Percentiles rank a stretch among this genome's conserved stretches.
Evolutionary conservation across 768 basidiomycete species (phyloP).

Genomic region (Austroboletus eburneus): DNA sequence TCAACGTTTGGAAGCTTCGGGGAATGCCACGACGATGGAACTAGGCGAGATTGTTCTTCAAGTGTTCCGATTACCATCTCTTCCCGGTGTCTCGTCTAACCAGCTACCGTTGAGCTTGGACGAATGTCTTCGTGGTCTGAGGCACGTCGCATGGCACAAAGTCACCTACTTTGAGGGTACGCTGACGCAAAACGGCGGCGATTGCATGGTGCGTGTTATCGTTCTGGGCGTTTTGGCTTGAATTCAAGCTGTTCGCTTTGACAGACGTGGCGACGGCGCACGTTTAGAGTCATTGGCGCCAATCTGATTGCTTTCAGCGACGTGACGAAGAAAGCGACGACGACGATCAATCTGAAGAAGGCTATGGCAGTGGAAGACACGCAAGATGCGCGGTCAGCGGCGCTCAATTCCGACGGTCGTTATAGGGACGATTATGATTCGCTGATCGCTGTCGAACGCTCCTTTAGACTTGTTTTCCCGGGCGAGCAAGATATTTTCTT

Average conservation of each 20-base stretch:
- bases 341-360: conserved; percentile 88
- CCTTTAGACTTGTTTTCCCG: conserved; percentile 81
- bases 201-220: conserved; percentile 67
- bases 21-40: conserved; percentile 59
- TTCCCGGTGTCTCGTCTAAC: conserved; percentile 75
- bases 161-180: conserved; percentile 90
- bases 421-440: conserved; percentile 57
- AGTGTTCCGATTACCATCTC: conserved; percentile 82
- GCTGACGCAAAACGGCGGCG: conserved; percentile 90
- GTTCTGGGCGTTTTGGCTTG: background rate
- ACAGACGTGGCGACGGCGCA: conserved; percentile 80
- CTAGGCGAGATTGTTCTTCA: conserved; percentile 88
- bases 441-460: conserved; percentile 69
- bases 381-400: conserved; percentile 49
- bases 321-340: conserved; percentile 84
- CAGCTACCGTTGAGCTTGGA: conserved; percentile 90
- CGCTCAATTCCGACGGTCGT: conserved; percentile 43
- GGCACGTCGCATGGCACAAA: conserved; percentile 93
- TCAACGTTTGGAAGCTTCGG: conserved; percentile 52
- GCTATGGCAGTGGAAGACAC: conserved; percentile 76
- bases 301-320: conserved; percentile 90
- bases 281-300: conserved; percentile 79
- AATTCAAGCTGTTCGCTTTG: background rate
- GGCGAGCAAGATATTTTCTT: conserved; percentile 78
- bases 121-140: conserved; percentile 83